Conservation (phyloP, 1,284 basidiomycete genomes). For the Tremellales sp. region DNA sequence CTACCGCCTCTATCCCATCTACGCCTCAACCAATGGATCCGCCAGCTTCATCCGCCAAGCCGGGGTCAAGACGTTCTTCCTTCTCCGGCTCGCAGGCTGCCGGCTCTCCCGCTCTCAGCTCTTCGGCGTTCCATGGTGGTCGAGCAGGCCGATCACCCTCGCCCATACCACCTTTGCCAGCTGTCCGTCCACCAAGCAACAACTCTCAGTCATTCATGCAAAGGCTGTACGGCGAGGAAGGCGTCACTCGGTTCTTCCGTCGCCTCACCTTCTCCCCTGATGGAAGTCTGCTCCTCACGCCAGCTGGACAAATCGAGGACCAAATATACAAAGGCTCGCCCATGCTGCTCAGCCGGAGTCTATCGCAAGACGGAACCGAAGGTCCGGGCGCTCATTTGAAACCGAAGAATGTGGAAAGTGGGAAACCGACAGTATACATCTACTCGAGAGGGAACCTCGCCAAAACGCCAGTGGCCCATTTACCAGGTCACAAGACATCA, state of each 20-base stretch:
- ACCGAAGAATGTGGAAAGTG: slow-evolving; percentile 47
- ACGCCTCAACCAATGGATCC: slow-evolving; percentile 48
- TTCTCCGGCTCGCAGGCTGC: slow-evolving; percentile 60
- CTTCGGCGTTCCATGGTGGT: slow-evolving; percentile 23
- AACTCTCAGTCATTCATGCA: slow-evolving; percentile 52
- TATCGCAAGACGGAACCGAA: slow-evolving; percentile 39
- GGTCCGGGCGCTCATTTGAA: slow-evolving; percentile 16
- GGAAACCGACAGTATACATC: slow-evolving; percentile 77
- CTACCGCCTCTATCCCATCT: slow-evolving; percentile 32
- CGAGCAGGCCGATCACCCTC: slow-evolving; percentile 76
- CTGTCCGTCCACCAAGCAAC: slow-evolving; percentile 58
- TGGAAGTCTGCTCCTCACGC: slow-evolving; percentile 85
- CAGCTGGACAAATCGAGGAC: slow-evolving; percentile 94
- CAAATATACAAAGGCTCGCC: slow-evolving; percentile 58
- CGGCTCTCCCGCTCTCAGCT: slow-evolving; percentile 39
- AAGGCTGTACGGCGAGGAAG: slow-evolving; percentile 88
- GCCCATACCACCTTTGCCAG: slow-evolving; percentile 82
- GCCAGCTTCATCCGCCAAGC: slow-evolving; percentile 44
- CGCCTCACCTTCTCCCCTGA: slow-evolving; percentile 91
- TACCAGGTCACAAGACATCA: slow-evolving; percentile 94
- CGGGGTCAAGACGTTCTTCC: slow-evolving; percentile 72
- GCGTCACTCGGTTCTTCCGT: slow-evolving; percentile 92
- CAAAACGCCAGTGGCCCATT: slow-evolving; percentile 82
- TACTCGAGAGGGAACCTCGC: slow-evolving; percentile 93
- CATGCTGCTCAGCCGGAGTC: slow-evolving; percentile 44